These are phyloP conservation scores for Hypoxylon sp. DNA, from an alignment of 2,329 filamentous ascomycete species.

Conservation along the genomic window DNA sequence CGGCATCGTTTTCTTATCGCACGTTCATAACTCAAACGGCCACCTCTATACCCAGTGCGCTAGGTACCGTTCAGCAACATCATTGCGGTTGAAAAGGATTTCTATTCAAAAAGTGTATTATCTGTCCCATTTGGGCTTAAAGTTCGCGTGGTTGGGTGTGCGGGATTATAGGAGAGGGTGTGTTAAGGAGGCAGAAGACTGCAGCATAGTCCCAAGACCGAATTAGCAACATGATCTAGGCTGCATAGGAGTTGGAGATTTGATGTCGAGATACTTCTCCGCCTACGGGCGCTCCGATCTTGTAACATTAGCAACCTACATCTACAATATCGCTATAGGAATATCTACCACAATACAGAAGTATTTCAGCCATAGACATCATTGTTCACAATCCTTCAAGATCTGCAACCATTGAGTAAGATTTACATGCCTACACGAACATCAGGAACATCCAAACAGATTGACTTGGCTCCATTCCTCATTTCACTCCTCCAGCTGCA, in stretches of 20 bases:
- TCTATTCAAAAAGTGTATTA: constrained; percentile 40
- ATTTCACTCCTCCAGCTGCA: constrained; percentile 18
- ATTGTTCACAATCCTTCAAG: background rate
- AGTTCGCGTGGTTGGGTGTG: constrained; percentile 25
- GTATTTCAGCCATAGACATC: background rate
- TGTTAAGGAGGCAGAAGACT: constrained; percentile 23
- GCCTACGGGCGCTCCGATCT: constrained; percentile 17
- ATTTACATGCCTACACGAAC: background rate
- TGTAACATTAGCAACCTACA: constrained; percentile 30
- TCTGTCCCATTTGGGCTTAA: constrained; percentile 15
- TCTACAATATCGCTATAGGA: constrained; percentile 23
- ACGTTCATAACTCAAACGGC: constrained; percentile 43
- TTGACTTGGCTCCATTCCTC: constrained; percentile 6
- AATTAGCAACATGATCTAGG: constrained; percentile 25
- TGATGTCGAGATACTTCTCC: constrained; percentile 14
- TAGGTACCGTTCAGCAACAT: constrained; percentile 46
- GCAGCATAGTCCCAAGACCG: constrained; percentile 33
- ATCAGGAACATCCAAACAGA: constrained; percentile 4
- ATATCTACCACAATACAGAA: constrained; percentile 24
- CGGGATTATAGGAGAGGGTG: constrained; percentile 18
- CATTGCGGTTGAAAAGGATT: constrained; percentile 43
- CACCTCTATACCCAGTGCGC: constrained; percentile 53
- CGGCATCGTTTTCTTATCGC: constrained; percentile 18
- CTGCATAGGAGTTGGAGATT: constrained; percentile 20
- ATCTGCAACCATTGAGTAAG: background rate